A percentile compares a stretch with the other conserved stretches of the same genome.
phyloP scores from a whole-genome alignment of 2,329 filamentous ascomycete species.

The Aureobasidium subglaciale region DNA sequence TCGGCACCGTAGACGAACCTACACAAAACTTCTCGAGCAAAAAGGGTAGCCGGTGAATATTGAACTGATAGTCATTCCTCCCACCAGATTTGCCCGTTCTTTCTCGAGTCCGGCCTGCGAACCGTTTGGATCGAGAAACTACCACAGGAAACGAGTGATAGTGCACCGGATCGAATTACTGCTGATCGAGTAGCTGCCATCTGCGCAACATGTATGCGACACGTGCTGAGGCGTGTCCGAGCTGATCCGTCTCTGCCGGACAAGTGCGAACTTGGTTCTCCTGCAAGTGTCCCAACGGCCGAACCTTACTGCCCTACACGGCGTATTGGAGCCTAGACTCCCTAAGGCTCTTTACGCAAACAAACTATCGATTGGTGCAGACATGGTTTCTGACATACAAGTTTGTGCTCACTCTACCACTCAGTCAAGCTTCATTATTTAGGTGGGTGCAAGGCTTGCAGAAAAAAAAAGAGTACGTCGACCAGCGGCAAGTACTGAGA shows the following conservation, averaged over 20 bases:
- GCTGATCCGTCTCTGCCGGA: background rate
- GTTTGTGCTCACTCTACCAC: too few species aligned
- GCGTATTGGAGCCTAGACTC: conserved; percentile 7
- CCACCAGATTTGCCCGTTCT: background rate
- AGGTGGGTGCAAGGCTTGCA: too few species aligned
- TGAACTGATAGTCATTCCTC: conserved; percentile 10
- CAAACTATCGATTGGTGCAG: background rate
- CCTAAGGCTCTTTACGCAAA: background rate
- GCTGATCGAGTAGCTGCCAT: background rate
- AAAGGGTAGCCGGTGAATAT: conserved; percentile 6
- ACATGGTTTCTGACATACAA: background rate
- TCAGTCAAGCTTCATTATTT: too few species aligned
- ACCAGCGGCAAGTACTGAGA: too few species aligned
- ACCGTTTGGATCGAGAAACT: background rate
- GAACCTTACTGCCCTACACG: background rate
- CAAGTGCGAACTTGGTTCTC: conserved; percentile 10
- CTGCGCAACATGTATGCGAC: background rate
- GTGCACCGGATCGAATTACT: too few species aligned
- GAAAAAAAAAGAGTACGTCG: background rate
- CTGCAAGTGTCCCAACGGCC: conserved; percentile 3
- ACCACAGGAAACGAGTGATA: background rate
- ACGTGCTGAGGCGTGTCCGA: background rate
- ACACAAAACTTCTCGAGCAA: background rate
- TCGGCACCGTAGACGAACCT: background rate
- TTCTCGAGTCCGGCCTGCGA: background rate